These are phyloP conservation scores for Pseudogymnoascus sp. DNA, from an alignment of 2,329 filamentous ascomycete species.

Conservation along the genomic window DNA sequence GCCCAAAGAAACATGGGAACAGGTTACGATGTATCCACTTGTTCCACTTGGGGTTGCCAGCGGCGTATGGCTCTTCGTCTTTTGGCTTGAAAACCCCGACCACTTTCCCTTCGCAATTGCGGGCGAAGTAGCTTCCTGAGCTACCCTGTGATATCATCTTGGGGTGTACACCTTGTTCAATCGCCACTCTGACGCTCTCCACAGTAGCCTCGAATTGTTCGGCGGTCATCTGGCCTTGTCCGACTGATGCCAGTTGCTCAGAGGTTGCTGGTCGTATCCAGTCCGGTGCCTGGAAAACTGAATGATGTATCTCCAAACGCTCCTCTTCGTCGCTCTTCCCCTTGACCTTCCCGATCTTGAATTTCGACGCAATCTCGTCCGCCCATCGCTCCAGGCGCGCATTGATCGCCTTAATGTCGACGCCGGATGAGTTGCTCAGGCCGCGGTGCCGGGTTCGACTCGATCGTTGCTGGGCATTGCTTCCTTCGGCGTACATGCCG, in stretches of 20 bases:
- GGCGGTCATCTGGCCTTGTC: constrained; percentile 63
- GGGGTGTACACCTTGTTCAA: constrained; percentile 83
- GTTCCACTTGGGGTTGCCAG: constrained; percentile 97
- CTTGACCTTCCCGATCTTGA: constrained; percentile 76
- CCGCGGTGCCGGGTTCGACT: constrained; percentile 42
- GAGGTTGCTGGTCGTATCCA: constrained; percentile 73
- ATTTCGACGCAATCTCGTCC: constrained; percentile 93
- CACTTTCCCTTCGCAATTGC: constrained; percentile 84
- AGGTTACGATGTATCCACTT: constrained; percentile 99
- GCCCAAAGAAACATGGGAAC: constrained; percentile 94
- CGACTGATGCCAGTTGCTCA: constrained; percentile 53
- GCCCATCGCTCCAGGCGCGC: constrained; percentile 92
- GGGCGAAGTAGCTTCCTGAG: constrained; percentile 95
- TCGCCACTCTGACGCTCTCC: constrained; percentile 82
- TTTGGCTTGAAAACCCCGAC: constrained; percentile 99
- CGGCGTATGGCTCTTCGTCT: constrained; percentile 96
- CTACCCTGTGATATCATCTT: constrained; percentile 96
- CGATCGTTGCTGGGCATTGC: constrained; percentile 30
- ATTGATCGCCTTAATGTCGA: constrained; percentile 98
- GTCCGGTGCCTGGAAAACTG: constrained; percentile 89
- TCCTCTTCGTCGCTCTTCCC: constrained; percentile 72
- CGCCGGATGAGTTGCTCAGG: constrained; percentile 71
- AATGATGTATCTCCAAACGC: constrained; percentile 90
- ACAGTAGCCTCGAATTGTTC: constrained; percentile 81
- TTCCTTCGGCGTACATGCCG: constrained; percentile 45